Evolutionary conservation across 1,284 basidiomycete genomes (phyloP), one percentile per base, ranked within the genome.

Genomic region (Sutorius eximius): DNA sequence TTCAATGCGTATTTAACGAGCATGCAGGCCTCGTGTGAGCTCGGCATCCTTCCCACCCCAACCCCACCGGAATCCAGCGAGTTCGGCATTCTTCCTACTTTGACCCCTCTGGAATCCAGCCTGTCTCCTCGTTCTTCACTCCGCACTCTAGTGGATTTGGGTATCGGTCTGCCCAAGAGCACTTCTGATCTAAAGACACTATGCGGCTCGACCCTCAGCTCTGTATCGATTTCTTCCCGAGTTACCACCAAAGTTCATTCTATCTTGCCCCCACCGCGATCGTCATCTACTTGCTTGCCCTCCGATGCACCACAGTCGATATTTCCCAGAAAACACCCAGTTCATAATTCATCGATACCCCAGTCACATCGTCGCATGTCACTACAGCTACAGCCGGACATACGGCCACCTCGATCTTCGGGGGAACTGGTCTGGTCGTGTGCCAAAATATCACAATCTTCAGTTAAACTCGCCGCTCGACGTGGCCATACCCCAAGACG

Each of bases 401-500:
- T 34, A 15, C 41, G 27, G 27, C 38, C 40, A 53, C 45, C 56
- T 44, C 55, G 20, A 10, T 44, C 54, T 5, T 41, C 56, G 9
- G 54, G 47, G 51, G 56, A 61, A 27, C 43, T 3, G 24, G 27
- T 69, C 30, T 68, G 67, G 67, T 70, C 67, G 34, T 68, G 67
- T 59, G 67, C 67, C 33, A 68, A 72, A 47, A 72, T 68, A 12
- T 61, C 70, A 0, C 69, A 54, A 33, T 71, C 67, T 33, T 29
- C 54, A 37, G 12, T 41, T 11, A 68, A 68, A 48, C 64, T 58
- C 15, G 54, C 66, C 41, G 57, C 68, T 52, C 69, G 70, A 57
- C 54, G 58, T 18, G 58, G 62, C 7, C 52, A 58, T 16, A 6
- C 52, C 3, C 51, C 57, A 52, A 59, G 55, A 38, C 65, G 68